Evolutionary conservation across 1,284 basidiomycete species (phyloP).

Genomic region (Fomes fomentarius): DNA sequence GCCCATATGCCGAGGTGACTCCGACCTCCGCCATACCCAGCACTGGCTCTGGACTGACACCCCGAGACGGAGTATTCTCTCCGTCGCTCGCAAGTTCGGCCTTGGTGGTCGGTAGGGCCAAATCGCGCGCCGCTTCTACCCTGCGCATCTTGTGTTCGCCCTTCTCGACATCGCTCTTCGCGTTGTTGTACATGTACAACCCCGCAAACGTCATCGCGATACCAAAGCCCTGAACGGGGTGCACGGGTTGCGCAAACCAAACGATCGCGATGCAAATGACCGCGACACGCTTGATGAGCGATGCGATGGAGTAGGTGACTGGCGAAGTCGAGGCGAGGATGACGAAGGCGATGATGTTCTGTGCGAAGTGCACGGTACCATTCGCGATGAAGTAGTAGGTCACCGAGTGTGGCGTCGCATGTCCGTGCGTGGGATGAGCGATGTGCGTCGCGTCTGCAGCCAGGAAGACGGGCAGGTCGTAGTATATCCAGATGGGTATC

Average conservation of each 20-base stretch:
- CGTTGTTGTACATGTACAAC: slow-evolving; percentile 95
- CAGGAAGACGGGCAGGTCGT: slow-evolving; percentile 76
- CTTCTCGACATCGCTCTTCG: slow-evolving; percentile 90
- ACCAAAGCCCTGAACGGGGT: slow-evolving; percentile 84
- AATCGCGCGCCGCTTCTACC: slow-evolving; percentile 79
- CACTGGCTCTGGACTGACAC: slow-evolving; percentile 14
- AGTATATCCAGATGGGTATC: slow-evolving; percentile 92
- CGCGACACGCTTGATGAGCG: slow-evolving; percentile 95
- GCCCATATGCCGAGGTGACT: slow-evolving; percentile 28
- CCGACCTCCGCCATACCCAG: slow-evolving; percentile 19
- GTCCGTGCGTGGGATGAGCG: slow-evolving; percentile 48
- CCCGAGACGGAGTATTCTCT: slow-evolving; percentile 3
- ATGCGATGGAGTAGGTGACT: slow-evolving; percentile 98
- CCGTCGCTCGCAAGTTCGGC: slow-evolving; percentile 30
- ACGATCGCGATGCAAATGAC: slow-evolving; percentile 98
- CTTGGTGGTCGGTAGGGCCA: slow-evolving; percentile 75
- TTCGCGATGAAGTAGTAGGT: slow-evolving; percentile 86
- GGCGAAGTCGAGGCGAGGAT: slow-evolving; percentile 96
- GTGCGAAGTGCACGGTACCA: slow-evolving; percentile 94
- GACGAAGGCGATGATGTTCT: slow-evolving; percentile 97
- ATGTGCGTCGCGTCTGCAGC: slow-evolving; percentile 44
- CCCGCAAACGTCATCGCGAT: slow-evolving; percentile 91
- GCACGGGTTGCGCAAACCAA: slow-evolving; percentile 93
- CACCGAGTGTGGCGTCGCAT: slow-evolving; percentile 55
- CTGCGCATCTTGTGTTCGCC: slow-evolving; percentile 88